Conservation (phyloP, 2,329 filamentous ascomycete species). For the Curvularia lunata region DNA sequence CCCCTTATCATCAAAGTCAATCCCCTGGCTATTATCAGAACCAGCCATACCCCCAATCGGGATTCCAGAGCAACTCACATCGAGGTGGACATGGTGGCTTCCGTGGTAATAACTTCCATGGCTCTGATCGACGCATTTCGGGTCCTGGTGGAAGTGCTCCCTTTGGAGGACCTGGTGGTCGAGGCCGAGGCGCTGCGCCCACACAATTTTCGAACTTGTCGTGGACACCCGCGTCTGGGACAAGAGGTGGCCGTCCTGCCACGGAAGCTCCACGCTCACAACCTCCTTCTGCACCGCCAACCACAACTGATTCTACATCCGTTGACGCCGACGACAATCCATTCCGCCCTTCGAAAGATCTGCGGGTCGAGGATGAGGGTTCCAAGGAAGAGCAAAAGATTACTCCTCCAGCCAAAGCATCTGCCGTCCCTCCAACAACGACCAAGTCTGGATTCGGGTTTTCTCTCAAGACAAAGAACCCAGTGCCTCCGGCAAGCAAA, state of each 20-base stretch:
- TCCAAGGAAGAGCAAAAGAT: slow-evolving; percentile 59
- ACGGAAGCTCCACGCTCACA: slow-evolving; percentile 46
- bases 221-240: slow-evolving; percentile 68
- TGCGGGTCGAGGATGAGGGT: slow-evolving; percentile 68
- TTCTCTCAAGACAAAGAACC: slow-evolving; percentile 78
- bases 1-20: slow-evolving; percentile 59
- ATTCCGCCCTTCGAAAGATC: slow-evolving; percentile 68
- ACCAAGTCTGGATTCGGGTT: slow-evolving; percentile 75
- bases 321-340: slow-evolving; percentile 65
- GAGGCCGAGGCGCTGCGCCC: slow-evolving; percentile 59
- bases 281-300: slow-evolving; percentile 20
- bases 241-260: slow-evolving; percentile 58
- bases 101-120: slow-evolving; percentile 60
- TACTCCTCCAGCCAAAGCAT: slow-evolving; percentile 60
- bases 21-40: slow-evolving; percentile 58
- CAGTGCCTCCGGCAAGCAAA: slow-evolving; percentile 60
- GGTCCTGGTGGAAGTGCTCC: slow-evolving; percentile 51
- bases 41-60: slow-evolving; percentile 62
- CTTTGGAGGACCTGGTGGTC: slow-evolving; percentile 52
- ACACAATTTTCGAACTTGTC: slow-evolving; percentile 70
- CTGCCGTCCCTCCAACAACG: slow-evolving; percentile 60
- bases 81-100: slow-evolving; percentile 62
- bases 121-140: slow-evolving; percentile 53
- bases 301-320: slow-evolving; percentile 35
- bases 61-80: slow-evolving; percentile 56